Conservation (phyloP, 257 asterid genomes). For the Solanum medicagineum region DNA sequence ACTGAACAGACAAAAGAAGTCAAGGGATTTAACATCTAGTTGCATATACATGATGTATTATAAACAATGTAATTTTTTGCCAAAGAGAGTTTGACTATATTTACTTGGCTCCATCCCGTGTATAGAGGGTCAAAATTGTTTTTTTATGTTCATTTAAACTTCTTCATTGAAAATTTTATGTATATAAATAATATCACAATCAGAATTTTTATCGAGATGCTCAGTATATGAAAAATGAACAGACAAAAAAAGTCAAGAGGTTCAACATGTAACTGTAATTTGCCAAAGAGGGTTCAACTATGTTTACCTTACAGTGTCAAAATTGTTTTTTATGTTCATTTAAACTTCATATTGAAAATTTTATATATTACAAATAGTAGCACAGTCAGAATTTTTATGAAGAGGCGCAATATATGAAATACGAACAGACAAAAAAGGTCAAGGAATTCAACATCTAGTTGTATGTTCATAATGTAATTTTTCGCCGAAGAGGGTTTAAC, state of each 20-base stretch:
- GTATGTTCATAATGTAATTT: not conserved
- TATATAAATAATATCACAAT: too few relatives aligned
- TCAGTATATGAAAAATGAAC: not conserved
- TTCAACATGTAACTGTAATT: not conserved
- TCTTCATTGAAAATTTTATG: too few relatives aligned
- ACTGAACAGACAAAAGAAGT: not conserved
- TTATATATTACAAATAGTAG: too few relatives aligned
- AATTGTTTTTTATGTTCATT: too few relatives aligned
- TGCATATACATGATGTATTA: not conserved
- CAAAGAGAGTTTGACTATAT: too few relatives aligned
- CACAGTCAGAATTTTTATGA: too few relatives aligned
- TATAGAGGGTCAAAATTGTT: too few relatives aligned
- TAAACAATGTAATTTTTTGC: not conserved
- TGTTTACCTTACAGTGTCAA: too few relatives aligned
- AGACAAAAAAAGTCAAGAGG: not conserved
- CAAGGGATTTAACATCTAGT: not conserved
- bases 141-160: not conserved
- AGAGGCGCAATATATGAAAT: not conserved
- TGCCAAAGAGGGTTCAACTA: too few relatives aligned
- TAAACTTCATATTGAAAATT: too few relatives aligned
- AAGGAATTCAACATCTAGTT: not conserved
- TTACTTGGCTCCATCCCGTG: too few relatives aligned
- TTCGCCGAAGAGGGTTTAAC: not conserved
- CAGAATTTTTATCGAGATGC: not conserved
- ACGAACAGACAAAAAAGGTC: not conserved